phyloP scores from a whole-genome alignment of 768 basidiomycete species.

The Daedaleopsis sinensis region DNA sequence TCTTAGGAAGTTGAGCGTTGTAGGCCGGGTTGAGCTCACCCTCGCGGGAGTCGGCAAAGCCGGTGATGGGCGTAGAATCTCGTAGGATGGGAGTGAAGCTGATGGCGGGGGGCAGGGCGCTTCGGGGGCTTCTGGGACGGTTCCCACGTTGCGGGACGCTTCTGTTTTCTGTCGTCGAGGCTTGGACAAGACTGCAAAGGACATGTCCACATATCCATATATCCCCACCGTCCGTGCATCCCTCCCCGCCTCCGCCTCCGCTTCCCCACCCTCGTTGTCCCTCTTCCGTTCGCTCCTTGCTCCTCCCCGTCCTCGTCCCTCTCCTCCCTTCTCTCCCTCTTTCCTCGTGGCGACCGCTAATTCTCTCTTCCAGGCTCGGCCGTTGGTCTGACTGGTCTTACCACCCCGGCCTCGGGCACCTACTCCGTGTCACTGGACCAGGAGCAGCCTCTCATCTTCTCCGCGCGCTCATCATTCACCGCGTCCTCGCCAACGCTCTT shows the following conservation, averaged over 20 bases:
- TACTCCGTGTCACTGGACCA: slow-evolving; percentile 60
- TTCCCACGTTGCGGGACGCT: background rate
- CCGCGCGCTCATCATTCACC: slow-evolving; percentile 49
- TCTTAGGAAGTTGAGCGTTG: background rate
- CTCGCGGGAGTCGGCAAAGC: background rate
- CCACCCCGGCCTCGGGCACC: slow-evolving; percentile 57
- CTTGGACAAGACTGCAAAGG: background rate
- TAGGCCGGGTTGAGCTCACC: background rate
- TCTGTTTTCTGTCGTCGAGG: background rate
- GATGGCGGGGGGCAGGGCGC: background rate
- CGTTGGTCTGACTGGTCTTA: slow-evolving; percentile 60
- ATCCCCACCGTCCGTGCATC: slow-evolving; percentile 8
- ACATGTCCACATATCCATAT: background rate
- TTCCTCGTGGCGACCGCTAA: background rate
- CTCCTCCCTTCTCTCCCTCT: background rate
- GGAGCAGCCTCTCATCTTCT: slow-evolving; percentile 27
- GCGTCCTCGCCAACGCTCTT: slow-evolving; percentile 58
- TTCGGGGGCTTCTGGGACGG: background rate
- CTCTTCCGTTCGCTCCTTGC: background rate
- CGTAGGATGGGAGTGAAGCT: background rate
- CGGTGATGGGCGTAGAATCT: background rate
- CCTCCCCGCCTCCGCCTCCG: background rate
- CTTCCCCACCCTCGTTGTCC: background rate
- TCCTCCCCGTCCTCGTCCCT: background rate
- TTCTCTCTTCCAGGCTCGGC: slow-evolving; percentile 52